A percentile compares a stretch with the other conserved stretches of the same genome.
These are phyloP conservation scores for Tetrapyrgos nigripes DNA, from an alignment of 1,284 basidiomycete species.

Conservation along the genomic window DNA sequence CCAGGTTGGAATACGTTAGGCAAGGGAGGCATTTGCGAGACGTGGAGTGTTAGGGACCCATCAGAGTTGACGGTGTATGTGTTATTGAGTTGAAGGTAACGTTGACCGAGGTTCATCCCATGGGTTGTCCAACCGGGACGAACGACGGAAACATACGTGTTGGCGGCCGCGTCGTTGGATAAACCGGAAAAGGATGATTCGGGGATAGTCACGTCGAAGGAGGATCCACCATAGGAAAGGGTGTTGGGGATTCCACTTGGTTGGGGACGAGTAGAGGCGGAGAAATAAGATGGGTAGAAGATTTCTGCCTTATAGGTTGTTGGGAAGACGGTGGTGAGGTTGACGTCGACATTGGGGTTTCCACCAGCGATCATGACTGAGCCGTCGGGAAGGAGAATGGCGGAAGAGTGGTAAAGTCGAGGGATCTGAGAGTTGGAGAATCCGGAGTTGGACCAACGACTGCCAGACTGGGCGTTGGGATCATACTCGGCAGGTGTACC, in stretches of 20 bases:
- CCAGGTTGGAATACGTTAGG: slow-evolving; percentile 77
- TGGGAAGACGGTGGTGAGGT: slow-evolving; percentile 71
- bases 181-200: slow-evolving; percentile 69
- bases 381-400: slow-evolving; percentile 86
- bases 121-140: slow-evolving; percentile 67
- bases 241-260: slow-evolving; percentile 75
- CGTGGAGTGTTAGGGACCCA: slow-evolving; percentile 8
- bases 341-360: slow-evolving; percentile 91
- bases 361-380: slow-evolving; percentile 90
- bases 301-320: slow-evolving; percentile 89
- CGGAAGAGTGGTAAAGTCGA: slow-evolving; percentile 88
- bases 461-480: slow-evolving; percentile 66
- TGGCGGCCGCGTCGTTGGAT: slow-evolving; percentile 72
- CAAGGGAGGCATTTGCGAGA: slow-evolving; percentile 57
- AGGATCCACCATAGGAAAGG: slow-evolving; percentile 85
- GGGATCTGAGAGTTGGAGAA: slow-evolving; percentile 66
- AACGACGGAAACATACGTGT: slow-evolving; percentile 63
- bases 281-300: slow-evolving; percentile 88
- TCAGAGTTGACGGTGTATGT: slow-evolving; percentile 52
- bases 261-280: slow-evolving; percentile 72
- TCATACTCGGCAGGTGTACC: slow-evolving; percentile 80
- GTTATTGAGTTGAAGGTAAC: slow-evolving; percentile 28
- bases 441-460: slow-evolving; percentile 76
- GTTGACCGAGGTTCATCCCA: slow-evolving; percentile 64
- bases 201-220: slow-evolving; percentile 73